A percentile compares a stretch with the other conserved stretches of the same genome.
Conservation (phyloP, 805 yeast genomes). For the Saccharomycopsis sp. region DNA sequence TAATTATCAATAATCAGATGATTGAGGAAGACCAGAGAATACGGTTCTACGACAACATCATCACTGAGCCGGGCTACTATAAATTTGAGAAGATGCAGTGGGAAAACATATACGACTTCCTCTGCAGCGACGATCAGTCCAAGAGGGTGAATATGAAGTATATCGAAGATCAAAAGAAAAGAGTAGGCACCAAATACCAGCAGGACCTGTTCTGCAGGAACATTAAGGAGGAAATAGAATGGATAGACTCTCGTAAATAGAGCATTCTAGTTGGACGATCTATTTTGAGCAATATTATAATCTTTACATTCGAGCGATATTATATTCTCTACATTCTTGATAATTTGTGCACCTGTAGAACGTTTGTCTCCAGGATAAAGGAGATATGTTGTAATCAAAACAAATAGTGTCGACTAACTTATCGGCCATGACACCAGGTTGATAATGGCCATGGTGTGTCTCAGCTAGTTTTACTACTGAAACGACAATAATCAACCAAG, state of each 20-base stretch:
- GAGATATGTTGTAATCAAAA: too few relatives aligned
- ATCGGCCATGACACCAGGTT: too few relatives aligned
- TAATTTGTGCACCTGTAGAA: too few relatives aligned
- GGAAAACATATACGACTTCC: slow-evolving; percentile 16
- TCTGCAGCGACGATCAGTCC: slow-evolving; percentile 9
- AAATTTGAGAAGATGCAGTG: slow-evolving; percentile 19
- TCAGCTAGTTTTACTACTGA: too few relatives aligned
- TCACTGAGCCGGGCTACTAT: slow-evolving; percentile 18
- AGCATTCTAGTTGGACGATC: too few relatives aligned
- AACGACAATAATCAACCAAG: too few relatives aligned
- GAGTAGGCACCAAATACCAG: slow-evolving; percentile 9
- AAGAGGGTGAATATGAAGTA: slow-evolving; percentile 14
- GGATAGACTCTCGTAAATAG: slow-evolving; percentile 8
- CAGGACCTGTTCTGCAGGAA: slow-evolving; percentile 11
- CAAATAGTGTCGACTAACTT: too few relatives aligned
- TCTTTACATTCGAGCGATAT: too few relatives aligned
- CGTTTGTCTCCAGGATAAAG: too few relatives aligned
- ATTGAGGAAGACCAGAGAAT: slow-evolving; percentile 7
- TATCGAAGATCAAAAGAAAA: slow-evolving; percentile 11
- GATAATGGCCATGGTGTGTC: too few relatives aligned
- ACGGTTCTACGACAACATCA: slow-evolving; percentile 15
- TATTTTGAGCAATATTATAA: too few relatives aligned
- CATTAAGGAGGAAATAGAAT: slow-evolving; percentile 13
- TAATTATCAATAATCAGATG: slow-evolving; percentile 15
- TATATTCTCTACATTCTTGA: too few relatives aligned